Evolutionary conservation across 2,329 filamentous ascomycete genomes (phyloP).

Genomic region (Mariannaea elegans): DNA sequence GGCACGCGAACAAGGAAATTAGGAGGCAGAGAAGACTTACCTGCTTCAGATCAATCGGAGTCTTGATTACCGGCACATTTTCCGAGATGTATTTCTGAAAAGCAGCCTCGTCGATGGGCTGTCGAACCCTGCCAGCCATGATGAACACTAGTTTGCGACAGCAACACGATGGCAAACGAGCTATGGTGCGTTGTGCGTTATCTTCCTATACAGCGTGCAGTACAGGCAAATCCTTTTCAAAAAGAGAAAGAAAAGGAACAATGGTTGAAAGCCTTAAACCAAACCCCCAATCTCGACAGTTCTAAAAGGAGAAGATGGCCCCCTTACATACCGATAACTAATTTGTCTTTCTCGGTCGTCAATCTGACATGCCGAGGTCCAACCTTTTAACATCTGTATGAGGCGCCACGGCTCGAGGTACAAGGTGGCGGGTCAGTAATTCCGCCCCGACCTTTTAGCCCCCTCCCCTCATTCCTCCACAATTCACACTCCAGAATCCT

Average conservation of each 20-base stretch:
- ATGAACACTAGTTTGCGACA: conserved; percentile 12
- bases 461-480: conserved; percentile 24
- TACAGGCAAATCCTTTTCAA: no score
- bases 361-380: conserved; percentile 37
- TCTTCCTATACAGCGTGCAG: no score
- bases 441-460: conserved; percentile 25
- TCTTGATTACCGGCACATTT: conserved; percentile 84
- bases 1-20: not conserved
- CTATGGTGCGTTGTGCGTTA: not conserved
- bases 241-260: no score
- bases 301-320: not conserved
- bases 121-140: conserved; percentile 89
- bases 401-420: conserved; percentile 21
- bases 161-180: not conserved
- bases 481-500: conserved; percentile 7
- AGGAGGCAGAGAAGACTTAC: conserved; percentile 54
- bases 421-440: conserved; percentile 23
- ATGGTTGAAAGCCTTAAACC: no score
- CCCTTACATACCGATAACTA: conserved; percentile 9
- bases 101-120: conserved; percentile 84
- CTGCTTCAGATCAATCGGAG: conserved; percentile 89
- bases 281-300: conserved; percentile 1
- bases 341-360: conserved; percentile 20
- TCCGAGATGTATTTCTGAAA: conserved; percentile 80
- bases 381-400: conserved; percentile 9